Percentiles rank a stretch among this genome's conserved stretches.
Evolutionary conservation across 2,329 filamentous ascomycete species (phyloP).

Genomic region (Hypoxylon sp.): DNA sequence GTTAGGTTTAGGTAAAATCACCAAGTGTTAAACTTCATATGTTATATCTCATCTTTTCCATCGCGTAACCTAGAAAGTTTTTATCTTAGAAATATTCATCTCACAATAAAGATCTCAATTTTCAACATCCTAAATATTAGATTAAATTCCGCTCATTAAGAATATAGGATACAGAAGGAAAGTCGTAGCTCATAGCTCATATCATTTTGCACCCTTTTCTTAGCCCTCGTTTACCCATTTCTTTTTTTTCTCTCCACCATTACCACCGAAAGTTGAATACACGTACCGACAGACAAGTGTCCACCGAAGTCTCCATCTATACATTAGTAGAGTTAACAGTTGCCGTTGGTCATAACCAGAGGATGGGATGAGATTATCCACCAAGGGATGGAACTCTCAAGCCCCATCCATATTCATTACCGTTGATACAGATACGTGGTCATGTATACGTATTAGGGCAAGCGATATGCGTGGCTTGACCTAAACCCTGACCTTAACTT

Average conservation of each 20-base stretch:
- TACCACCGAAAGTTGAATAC: slow-evolving; percentile 27
- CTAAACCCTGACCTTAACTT: slow-evolving; percentile 38
- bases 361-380: slow-evolving; percentile 14
- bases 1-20: not conserved
- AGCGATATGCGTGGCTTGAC: not conserved
- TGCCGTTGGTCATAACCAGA: slow-evolving; percentile 21
- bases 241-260: slow-evolving; percentile 12
- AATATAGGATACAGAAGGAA: slow-evolving; percentile 17
- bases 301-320: slow-evolving; percentile 21
- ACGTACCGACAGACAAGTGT: slow-evolving; percentile 10
- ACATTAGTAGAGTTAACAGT: slow-evolving; percentile 22
- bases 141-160: slow-evolving; percentile 21
- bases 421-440: slow-evolving; percentile 15
- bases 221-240: slow-evolving; percentile 11
- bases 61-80: not conserved
- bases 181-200: slow-evolving; percentile 37
- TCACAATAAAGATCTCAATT: not conserved
- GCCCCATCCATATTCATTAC: slow-evolving; percentile 12
- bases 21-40: not conserved
- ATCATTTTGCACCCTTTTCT: slow-evolving; percentile 18
- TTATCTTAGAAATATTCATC: not conserved
- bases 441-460: slow-evolving; percentile 4
- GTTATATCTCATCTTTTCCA: not conserved
- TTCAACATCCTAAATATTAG: slow-evolving; percentile 18
- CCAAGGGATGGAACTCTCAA: slow-evolving; percentile 6